These are phyloP conservation scores for Nannochloropsis salina DNA, from an alignment of 108 stramenopile species.

Conservation along the genomic window DNA sequence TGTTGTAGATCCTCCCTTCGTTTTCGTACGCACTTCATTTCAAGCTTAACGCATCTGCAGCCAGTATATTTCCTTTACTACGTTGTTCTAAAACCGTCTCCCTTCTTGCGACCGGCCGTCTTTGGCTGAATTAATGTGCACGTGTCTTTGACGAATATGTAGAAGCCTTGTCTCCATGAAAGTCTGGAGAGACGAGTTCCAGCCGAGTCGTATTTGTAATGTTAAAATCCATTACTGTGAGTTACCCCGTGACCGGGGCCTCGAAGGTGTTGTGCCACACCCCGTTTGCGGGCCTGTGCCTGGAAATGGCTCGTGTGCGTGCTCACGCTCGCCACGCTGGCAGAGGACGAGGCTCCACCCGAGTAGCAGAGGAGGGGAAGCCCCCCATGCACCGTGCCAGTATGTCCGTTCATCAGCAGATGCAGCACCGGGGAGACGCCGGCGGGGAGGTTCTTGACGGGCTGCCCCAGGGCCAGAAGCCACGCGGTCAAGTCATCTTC, in stretches of 20 bases:
- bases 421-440: background rate
- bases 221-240: background rate
- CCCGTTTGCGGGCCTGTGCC: background rate
- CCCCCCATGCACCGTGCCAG: background rate
- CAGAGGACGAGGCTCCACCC: background rate
- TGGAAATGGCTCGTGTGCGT: background rate
- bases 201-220: too few species aligned
- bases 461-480: background rate
- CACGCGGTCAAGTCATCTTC: background rate
- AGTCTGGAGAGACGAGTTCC: too few species aligned
- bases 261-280: background rate
- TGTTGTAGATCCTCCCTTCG: too few species aligned
- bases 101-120: too few species aligned
- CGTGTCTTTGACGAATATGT: too few species aligned
- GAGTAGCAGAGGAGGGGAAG: background rate
- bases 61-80: too few species aligned
- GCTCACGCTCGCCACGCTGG: background rate
- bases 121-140: too few species aligned
- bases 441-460: slow-evolving; percentile 1
- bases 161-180: too few species aligned
- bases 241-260: background rate
- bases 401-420: background rate
- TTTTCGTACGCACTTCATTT: too few species aligned
- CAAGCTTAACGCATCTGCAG: too few species aligned
- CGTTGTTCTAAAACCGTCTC: too few species aligned